Evolutionary conservation across 441 rosid genomes (phyloP).

Genomic region (Euphorbia celastroides): DNA sequence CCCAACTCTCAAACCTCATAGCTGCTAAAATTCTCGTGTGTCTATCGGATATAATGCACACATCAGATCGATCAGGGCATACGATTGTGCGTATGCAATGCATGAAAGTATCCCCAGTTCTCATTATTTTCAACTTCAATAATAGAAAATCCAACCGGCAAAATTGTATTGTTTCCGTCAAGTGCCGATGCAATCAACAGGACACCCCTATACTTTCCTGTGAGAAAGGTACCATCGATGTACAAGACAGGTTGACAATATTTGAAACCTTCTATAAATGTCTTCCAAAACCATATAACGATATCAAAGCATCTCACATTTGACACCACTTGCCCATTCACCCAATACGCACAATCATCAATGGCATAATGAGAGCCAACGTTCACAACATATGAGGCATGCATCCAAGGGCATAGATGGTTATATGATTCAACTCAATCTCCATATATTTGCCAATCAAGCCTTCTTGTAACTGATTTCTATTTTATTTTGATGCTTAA

Average conservation of each 20-base stretch:
- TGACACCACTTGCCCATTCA: neutral
- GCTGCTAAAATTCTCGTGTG: neutral
- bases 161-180: neutral
- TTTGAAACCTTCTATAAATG: neutral
- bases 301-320: neutral
- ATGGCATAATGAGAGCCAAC: neutral
- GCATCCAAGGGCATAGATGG: neutral
- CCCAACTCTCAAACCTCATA: neutral
- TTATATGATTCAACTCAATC: neutral
- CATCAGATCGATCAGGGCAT: neutral
- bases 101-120: neutral
- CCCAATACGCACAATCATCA: neutral
- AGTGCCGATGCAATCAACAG: neutral
- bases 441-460: neutral
- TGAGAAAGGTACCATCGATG: neutral
- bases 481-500: neutral
- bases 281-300: neutral
- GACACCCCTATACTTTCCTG: neutral
- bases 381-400: neutral
- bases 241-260: neutral
- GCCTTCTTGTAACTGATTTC: neutral
- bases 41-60: neutral
- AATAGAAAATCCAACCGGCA: neutral
- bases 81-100: neutral
- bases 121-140: neutral